phyloP scores from a whole-genome alignment of 129 eudicot species.

The Artemisia tridentata region DNA sequence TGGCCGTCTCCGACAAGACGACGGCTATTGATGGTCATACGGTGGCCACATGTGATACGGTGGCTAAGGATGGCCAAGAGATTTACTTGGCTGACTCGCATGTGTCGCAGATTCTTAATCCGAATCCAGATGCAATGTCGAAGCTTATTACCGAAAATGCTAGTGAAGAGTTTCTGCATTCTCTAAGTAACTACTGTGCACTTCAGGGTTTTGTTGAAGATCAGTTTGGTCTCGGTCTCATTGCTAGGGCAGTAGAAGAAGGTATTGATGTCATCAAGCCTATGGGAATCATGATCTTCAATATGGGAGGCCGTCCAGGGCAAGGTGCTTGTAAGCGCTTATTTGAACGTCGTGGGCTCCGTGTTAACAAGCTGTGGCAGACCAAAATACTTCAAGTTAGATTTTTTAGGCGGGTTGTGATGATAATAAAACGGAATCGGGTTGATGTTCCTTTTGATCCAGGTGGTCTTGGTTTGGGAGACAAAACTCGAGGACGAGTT shows the following conservation, averaged over 20 bases:
- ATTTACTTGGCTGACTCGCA: too few relatives aligned
- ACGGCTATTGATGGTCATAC: too few relatives aligned
- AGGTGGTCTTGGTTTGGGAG: too few relatives aligned
- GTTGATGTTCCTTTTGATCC: too few relatives aligned
- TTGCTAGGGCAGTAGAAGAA: conserved; percentile 98
- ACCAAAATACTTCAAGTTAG: conserved; percentile 97
- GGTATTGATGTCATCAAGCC: conserved; percentile 93
- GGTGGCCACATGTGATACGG: too few relatives aligned
- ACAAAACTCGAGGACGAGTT: too few relatives aligned
- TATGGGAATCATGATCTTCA: conserved; percentile 91
- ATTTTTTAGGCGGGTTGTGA: too few relatives aligned
- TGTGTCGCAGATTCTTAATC: conserved; percentile 99
- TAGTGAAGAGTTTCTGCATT: conserved; percentile 88
- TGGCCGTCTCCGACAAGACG: too few relatives aligned
- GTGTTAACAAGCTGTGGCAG: conserved; percentile 91
- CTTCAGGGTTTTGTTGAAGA: conserved; percentile 99
- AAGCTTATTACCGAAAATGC: conserved; percentile 94
- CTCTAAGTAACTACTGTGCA: conserved; percentile 93
- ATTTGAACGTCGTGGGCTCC: conserved; percentile 96
- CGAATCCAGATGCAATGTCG: conserved; percentile 99
- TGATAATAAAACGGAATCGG: too few relatives aligned
- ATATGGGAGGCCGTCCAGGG: conserved; percentile 99
- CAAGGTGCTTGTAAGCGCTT: conserved; percentile 94
- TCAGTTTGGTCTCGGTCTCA: conserved; percentile 93
- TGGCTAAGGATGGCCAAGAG: too few relatives aligned